A percentile compares a stretch with the other conserved stretches of the same genome.
Conservation (phyloP, 306 rosid species). For the Rosa lucieae region DNA sequence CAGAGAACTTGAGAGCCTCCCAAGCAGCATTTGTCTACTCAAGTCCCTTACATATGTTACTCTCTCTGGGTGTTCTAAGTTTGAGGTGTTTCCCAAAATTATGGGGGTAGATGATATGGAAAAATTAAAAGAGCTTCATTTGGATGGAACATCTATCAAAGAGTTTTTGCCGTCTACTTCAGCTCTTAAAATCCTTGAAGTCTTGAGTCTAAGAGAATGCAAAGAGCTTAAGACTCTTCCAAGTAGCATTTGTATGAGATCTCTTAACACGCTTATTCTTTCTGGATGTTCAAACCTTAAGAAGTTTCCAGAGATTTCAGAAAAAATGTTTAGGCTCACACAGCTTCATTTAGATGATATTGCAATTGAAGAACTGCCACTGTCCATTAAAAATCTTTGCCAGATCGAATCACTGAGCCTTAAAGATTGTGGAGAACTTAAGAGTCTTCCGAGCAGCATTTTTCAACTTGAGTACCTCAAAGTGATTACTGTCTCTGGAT, state of each 20-base stretch:
- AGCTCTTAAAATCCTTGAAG: background rate
- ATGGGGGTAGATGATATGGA: background rate
- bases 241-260: background rate
- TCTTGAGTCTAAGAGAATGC: background rate
- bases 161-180: background rate
- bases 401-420: background rate
- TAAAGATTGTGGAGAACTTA: background rate
- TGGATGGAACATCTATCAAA: background rate
- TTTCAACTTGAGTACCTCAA: background rate
- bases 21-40: background rate
- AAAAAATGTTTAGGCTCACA: background rate
- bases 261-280: background rate
- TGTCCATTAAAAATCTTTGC: background rate
- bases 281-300: background rate
- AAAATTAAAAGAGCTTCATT: background rate
- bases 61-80: background rate
- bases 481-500: background rate
- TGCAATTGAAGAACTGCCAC: background rate
- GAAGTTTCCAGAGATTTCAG: conserved; percentile 17
- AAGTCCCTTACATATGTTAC: background rate
- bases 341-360: background rate
- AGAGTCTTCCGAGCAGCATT: conserved; percentile 5
- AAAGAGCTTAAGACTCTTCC: background rate
- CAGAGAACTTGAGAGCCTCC: background rate
- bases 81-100: background rate